These are phyloP conservation scores for Lipomyces yamanashiensis DNA, from an alignment of 805 yeast genomes.

Conservation along the genomic window DNA sequence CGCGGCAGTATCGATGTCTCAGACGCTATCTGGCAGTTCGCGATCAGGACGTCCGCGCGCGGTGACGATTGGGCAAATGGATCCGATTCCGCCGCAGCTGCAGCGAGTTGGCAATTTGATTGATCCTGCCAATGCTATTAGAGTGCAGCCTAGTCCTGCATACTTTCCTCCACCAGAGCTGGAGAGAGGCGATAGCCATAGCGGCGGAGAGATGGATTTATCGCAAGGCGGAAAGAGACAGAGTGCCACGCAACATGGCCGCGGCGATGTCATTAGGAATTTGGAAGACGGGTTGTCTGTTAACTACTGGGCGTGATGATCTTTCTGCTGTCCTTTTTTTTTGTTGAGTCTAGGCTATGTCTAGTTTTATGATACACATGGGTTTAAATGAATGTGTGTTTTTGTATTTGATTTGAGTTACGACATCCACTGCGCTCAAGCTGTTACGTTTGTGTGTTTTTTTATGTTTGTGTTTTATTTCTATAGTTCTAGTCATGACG, in stretches of 20 bases:
- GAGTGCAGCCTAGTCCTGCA: slow-evolving; percentile 49
- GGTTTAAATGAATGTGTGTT: neutral
- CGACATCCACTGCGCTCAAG: neutral
- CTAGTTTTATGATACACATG: neutral
- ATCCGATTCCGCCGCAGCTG: slow-evolving; percentile 48
- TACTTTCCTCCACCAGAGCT: slow-evolving; percentile 49
- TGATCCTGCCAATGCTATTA: slow-evolving; percentile 46
- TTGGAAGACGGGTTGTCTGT: slow-evolving; percentile 42
- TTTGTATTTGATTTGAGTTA: neutral
- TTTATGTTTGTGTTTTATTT: neutral
- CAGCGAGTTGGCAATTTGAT: slow-evolving; percentile 51
- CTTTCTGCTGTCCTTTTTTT: neutral
- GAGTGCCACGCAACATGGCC: slow-evolving; percentile 13
- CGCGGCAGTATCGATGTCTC: neutral
- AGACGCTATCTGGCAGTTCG: slow-evolving; percentile 9
- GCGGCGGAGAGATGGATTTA: slow-evolving; percentile 5
- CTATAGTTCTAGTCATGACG: neutral
- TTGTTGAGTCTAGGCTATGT: neutral
- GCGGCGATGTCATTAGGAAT: slow-evolving; percentile 42
- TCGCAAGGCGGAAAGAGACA: slow-evolving; percentile 9
- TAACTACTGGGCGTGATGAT: slow-evolving; percentile 21
- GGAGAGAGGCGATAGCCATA: slow-evolving; percentile 1
- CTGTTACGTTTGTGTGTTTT: neutral
- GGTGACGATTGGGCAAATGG: slow-evolving; percentile 48
- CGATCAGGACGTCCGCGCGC: slow-evolving; percentile 45